Conservation (phyloP, 345 rosid species). For the Dovyalis caffra region DNA sequence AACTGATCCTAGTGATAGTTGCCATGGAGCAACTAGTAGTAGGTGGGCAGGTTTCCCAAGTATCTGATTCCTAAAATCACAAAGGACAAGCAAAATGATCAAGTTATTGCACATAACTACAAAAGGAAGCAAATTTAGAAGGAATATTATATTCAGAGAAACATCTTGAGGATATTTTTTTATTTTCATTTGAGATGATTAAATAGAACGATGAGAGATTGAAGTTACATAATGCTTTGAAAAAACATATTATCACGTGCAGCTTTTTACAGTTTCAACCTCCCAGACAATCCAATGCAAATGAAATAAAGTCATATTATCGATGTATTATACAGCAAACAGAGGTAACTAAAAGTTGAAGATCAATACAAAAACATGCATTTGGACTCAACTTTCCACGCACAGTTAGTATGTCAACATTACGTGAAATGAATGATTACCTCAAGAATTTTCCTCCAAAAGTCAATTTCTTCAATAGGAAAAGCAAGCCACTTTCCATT, state of each 20-base stretch:
- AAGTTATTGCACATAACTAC: too few relatives aligned
- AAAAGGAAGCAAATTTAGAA: too few relatives aligned
- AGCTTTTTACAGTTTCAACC: not conserved
- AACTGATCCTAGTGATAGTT: not conserved
- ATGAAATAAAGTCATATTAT: not conserved
- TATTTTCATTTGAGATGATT: not conserved
- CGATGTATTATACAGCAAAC: not conserved
- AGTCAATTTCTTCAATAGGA: conserved; percentile 59
- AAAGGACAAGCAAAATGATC: too few relatives aligned
- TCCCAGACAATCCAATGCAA: not conserved
- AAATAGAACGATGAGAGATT: too few relatives aligned
- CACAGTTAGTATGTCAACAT: not conserved
- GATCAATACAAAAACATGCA: not conserved
- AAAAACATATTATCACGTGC: not conserved
- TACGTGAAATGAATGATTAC: conserved; percentile 32
- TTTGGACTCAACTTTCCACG: not conserved
- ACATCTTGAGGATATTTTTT: too few relatives aligned
- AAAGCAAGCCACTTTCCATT: conserved; percentile 66
- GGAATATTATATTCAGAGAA: too few relatives aligned
- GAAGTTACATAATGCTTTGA: too few relatives aligned
- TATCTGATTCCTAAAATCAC: too few relatives aligned
- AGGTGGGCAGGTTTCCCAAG: too few relatives aligned
- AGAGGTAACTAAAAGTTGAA: not conserved
- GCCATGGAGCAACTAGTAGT: too few relatives aligned
- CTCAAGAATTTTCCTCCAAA: conserved; percentile 86